Evolutionary conservation across 495 filamentous ascomycete genomes (phyloP).

Genomic region (Penicillium paradoxum): DNA sequence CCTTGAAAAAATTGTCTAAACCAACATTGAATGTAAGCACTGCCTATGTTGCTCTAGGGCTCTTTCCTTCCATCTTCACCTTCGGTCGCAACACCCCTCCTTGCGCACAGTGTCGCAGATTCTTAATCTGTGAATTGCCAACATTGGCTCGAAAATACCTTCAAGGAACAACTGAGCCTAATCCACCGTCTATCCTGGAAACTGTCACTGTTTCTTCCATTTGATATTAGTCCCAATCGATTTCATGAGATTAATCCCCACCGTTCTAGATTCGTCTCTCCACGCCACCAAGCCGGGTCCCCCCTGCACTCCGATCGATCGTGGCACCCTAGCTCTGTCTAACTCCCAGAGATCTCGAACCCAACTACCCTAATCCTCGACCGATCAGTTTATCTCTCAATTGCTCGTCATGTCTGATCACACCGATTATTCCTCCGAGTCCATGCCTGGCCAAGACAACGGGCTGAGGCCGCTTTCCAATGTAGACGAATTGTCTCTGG

Average conservation of each 20-base stretch:
- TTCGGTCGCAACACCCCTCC: slow-evolving; percentile 15
- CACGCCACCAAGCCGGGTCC: slow-evolving; percentile 22
- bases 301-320: slow-evolving; percentile 8
- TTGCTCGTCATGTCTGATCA: slow-evolving; percentile 24
- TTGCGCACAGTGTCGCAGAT: slow-evolving; percentile 20
- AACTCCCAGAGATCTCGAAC: not conserved
- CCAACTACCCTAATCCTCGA: not conserved
- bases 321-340: slow-evolving; percentile 4
- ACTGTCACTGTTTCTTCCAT: not conserved
- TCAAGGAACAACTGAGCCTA: not conserved
- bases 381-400: not conserved
- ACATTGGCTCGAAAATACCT: not conserved
- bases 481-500: slow-evolving; percentile 28
- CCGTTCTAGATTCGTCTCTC: slow-evolving; percentile 25
- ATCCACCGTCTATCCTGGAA: not conserved
- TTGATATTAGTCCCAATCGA: not conserved
- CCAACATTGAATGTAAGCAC: not conserved
- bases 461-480: slow-evolving; percentile 35
- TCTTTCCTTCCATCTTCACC: not conserved
- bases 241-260: slow-evolving; percentile 24
- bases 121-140: slow-evolving; percentile 10
- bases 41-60: not conserved
- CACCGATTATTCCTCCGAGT: slow-evolving; percentile 27
- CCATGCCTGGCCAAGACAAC: slow-evolving; percentile 21
- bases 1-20: not conserved